A percentile compares a stretch with the other conserved stretches of the same genome.
Evolutionary conservation across 2,329 filamentous ascomycete species (phyloP).

Genomic region (Fusarium euwallaceae): DNA sequence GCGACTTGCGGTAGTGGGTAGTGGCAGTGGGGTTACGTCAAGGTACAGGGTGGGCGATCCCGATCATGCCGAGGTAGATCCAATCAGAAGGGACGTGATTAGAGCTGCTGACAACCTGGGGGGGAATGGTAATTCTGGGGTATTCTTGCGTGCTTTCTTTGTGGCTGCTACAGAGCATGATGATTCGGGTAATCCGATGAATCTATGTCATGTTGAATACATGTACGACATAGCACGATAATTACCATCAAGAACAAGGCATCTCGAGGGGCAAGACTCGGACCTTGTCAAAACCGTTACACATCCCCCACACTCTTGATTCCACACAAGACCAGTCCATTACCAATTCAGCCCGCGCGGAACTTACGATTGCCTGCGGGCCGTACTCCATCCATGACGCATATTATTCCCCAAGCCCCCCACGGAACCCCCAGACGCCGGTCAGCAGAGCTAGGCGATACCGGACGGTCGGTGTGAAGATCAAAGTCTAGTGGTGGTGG

Average conservation of each 20-base stretch:
- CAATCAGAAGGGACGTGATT: not conserved
- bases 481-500: constrained; percentile 1
- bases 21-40: not conserved
- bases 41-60: constrained; percentile 6
- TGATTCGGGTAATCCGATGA: not conserved
- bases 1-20: not conserved
- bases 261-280: not conserved
- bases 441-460: constrained; percentile 16
- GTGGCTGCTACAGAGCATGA: not conserved
- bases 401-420: not conserved
- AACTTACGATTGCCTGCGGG: constrained; percentile 20
- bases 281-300: not conserved
- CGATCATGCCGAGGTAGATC: not conserved
- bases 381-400: constrained; percentile 23
- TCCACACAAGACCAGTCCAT: constrained; percentile 5
- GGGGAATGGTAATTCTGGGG: not conserved
- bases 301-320: not conserved
- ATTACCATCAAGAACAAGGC: not conserved
- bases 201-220: not conserved
- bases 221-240: not conserved
- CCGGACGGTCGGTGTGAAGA: constrained; percentile 14
- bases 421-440: constrained; percentile 12
- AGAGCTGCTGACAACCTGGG: not conserved
- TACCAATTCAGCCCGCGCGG: constrained; percentile 4
- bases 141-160: constrained; percentile 3